phyloP scores from a whole-genome alignment of 2,329 filamentous ascomycete genomes.

The Colletotrichum eleusines region DNA sequence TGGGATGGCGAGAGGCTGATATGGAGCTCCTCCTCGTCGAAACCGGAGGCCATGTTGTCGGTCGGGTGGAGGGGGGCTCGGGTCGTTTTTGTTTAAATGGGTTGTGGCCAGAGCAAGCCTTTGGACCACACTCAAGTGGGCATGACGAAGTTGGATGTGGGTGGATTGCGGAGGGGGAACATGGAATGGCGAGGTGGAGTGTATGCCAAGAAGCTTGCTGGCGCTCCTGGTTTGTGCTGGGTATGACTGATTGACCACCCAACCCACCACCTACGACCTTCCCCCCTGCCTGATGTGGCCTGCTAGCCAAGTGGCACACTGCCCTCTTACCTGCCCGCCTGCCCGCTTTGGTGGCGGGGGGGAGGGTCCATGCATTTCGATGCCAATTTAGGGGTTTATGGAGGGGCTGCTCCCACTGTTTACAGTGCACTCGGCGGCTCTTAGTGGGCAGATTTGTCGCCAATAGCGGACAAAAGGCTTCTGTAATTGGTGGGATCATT shows the following conservation, averaged over 20 bases:
- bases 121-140: conserved; percentile 41
- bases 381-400: conserved; percentile 18
- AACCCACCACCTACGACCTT: too few species aligned
- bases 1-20: conserved; percentile 71
- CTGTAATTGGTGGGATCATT: conserved; percentile 32
- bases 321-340: conserved; percentile 2
- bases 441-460: conserved; percentile 9
- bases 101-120: conserved; percentile 41
- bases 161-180: conserved; percentile 40
- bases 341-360: conserved; percentile 21
- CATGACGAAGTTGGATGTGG: conserved; percentile 41
- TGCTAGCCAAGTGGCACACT: conserved; percentile 17
- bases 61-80: conserved; percentile 29
- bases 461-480: conserved; percentile 11
- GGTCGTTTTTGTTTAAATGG: conserved; percentile 41
- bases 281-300: conserved; percentile 14
- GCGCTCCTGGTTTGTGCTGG: conserved; percentile 26
- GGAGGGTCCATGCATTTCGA: conserved; percentile 32
- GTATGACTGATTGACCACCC: not conserved
- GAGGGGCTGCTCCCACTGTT: conserved; percentile 22
- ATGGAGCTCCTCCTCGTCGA: conserved; percentile 86
- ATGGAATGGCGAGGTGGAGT: conserved; percentile 32
- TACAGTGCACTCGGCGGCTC: conserved; percentile 17
- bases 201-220: conserved; percentile 40
- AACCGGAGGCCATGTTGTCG: conserved; percentile 64